Conservation (phyloP, 2,329 filamentous ascomycete species). For the Diaporthe helianthi region DNA sequence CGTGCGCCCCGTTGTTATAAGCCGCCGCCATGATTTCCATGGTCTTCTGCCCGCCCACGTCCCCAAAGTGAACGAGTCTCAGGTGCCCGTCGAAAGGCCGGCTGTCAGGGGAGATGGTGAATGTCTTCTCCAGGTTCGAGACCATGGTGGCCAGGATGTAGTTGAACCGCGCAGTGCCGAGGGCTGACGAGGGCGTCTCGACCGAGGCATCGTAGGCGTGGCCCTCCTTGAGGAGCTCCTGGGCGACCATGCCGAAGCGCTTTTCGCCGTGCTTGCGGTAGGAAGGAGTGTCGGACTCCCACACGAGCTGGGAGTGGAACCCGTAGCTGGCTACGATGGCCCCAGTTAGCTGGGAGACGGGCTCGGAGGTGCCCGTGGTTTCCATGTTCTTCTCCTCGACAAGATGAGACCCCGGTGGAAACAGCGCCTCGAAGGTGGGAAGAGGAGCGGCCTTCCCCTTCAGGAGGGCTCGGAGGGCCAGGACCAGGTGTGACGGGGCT, state of each 20-base stretch:
- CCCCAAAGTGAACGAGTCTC: conserved; percentile 77
- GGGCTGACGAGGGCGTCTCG: conserved; percentile 38
- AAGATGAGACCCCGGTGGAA: conserved; percentile 63
- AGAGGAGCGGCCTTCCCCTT: conserved; percentile 60
- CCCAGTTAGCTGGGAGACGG: conserved; percentile 62
- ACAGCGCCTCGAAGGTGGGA: conserved; percentile 67
- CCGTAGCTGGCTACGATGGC: conserved; percentile 90
- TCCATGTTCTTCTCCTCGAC: conserved; percentile 43
- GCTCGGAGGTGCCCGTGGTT: conserved; percentile 34
- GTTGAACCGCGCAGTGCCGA: conserved; percentile 60
- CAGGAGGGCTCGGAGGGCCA: conserved; percentile 62
- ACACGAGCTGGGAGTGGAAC: conserved; percentile 86
- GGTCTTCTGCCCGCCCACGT: conserved; percentile 67
- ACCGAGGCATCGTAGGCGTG: conserved; percentile 59
- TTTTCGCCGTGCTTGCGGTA: conserved; percentile 79
- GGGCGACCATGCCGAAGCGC: conserved; percentile 85
- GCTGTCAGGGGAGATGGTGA: conserved; percentile 80
- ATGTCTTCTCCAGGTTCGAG: conserved; percentile 81
- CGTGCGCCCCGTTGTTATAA: conserved; percentile 64
- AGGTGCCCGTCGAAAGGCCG: conserved; percentile 74
- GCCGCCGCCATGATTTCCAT: conserved; percentile 79
- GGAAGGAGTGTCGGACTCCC: conserved; percentile 84
- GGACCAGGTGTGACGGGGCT: conserved; percentile 50
- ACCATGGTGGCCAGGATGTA: conserved; percentile 82
- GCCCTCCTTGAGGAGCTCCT: conserved; percentile 68